phyloP scores from a whole-genome alignment of 768 basidiomycete genomes.

The Naematelia aurantialba region DNA sequence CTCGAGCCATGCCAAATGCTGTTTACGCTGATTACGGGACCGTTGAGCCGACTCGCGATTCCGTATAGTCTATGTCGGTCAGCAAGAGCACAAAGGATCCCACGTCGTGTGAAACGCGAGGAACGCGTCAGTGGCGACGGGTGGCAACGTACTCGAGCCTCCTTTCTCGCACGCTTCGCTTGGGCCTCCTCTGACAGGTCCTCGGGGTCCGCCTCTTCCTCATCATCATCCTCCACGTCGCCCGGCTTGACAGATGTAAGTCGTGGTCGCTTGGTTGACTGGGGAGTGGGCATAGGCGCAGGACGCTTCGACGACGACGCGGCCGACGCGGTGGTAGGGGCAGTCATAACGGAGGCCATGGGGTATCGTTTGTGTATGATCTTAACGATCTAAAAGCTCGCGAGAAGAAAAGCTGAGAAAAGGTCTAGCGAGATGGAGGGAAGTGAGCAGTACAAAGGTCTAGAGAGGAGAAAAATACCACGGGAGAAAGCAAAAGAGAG shows the following conservation, averaged over 20 bases:
- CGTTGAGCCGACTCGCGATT: slow-evolving; percentile 93
- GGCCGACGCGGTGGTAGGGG: slow-evolving; percentile 14
- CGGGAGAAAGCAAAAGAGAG: neutral
- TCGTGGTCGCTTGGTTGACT: slow-evolving; percentile 20
- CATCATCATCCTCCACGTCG: slow-evolving; percentile 12
- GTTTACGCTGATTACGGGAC: slow-evolving; percentile 83
- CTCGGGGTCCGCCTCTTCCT: slow-evolving; percentile 11
- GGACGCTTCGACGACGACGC: slow-evolving; percentile 26
- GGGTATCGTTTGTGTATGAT: neutral
- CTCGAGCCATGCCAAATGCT: slow-evolving; percentile 69
- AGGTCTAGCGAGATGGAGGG: too few relatives aligned
- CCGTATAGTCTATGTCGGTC: slow-evolving; percentile 68
- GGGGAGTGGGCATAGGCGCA: slow-evolving; percentile 9
- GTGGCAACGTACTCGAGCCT: slow-evolving; percentile 30
- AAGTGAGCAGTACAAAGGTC: neutral
- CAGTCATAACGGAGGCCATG: slow-evolving; percentile 4
- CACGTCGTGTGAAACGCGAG: neutral
- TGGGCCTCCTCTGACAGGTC: slow-evolving; percentile 19
- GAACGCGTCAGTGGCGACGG: neutral
- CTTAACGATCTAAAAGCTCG: neutral
- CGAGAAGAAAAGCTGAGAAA: too few relatives aligned
- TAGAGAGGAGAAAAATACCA: neutral
- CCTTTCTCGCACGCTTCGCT: slow-evolving; percentile 33
- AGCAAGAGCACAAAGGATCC: neutral
- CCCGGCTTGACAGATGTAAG: slow-evolving; percentile 6